phyloP scores from a whole-genome alignment of 148 eudicot species.

The Cornus controversa region DNA sequence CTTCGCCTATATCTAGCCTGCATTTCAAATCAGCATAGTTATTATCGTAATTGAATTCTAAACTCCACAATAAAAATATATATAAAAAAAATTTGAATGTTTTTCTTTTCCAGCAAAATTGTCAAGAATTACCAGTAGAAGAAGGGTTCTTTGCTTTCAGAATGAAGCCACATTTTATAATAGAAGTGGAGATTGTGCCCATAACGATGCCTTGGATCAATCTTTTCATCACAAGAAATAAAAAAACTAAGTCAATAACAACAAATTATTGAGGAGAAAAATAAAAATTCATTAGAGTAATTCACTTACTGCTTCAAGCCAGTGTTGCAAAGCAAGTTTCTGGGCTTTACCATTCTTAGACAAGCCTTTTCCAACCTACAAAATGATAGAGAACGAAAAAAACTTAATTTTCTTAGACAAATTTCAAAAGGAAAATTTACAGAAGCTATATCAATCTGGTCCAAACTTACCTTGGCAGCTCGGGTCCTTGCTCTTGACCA shows the following conservation, averaged over 20 bases:
- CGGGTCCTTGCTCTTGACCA: slow-evolving; percentile 96
- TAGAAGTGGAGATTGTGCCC: slow-evolving; percentile 96
- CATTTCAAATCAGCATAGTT: slow-evolving; percentile 10
- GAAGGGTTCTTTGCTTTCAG: slow-evolving; percentile 94
- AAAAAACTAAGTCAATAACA: slow-evolving; percentile 16
- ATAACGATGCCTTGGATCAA: slow-evolving; percentile 98
- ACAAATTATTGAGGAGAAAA: not conserved
- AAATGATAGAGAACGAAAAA: slow-evolving; percentile 1
- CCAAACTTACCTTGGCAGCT: slow-evolving; percentile 77
- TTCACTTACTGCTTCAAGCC: slow-evolving; percentile 91
- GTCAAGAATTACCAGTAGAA: slow-evolving; percentile 70
- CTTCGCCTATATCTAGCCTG: slow-evolving; percentile 99
- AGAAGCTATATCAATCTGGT: not conserved
- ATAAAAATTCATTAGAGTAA: not conserved
- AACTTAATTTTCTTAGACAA: not conserved
- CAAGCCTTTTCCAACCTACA: slow-evolving; percentile 95
- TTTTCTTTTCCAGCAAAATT: not conserved
- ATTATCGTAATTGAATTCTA: not conserved
- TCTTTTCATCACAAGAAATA: slow-evolving; percentile 40
- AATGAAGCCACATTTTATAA: slow-evolving; percentile 75
- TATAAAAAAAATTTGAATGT: not conserved
- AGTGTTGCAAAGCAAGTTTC: slow-evolving; percentile 91
- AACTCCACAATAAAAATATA: no score
- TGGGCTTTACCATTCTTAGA: slow-evolving; percentile 81
- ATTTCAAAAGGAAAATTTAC: not conserved